phyloP scores from a whole-genome alignment of 345 rosid species.

The Dovyalis caffra region DNA sequence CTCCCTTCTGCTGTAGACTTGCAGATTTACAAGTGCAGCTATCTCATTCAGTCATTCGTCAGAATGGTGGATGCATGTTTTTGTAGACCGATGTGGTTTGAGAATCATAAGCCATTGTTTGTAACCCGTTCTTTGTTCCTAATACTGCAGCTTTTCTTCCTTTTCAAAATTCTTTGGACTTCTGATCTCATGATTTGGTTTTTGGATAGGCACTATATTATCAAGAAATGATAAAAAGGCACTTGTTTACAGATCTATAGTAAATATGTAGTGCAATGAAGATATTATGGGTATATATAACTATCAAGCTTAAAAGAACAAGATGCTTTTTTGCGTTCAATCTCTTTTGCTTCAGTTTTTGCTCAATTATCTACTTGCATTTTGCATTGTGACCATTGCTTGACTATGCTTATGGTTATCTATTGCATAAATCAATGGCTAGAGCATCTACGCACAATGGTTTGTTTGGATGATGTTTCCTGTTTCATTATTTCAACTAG shows the following conservation, averaged over 20 bases:
- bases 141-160: not conserved
- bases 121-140: slow-evolving; percentile 7
- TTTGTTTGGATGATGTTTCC: not conserved
- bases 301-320: not conserved
- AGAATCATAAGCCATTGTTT: slow-evolving; percentile 7
- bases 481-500: no score
- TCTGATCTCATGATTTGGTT: slow-evolving; percentile 14
- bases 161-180: slow-evolving; percentile 7
- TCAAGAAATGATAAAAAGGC: slow-evolving; percentile 16
- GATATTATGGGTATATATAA: not conserved
- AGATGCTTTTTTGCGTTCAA: not conserved
- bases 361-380: not conserved
- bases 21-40: not conserved
- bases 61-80: slow-evolving; percentile 10
- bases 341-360: not conserved
- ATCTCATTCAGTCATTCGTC: not conserved
- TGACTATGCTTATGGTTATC: not conserved
- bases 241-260: not conserved
- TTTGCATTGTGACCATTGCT: not conserved
- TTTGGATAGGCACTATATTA: not conserved
- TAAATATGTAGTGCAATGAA: slow-evolving; percentile 8
- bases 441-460: not conserved
- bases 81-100: not conserved
- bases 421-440: not conserved
- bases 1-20: slow-evolving; percentile 2